These are phyloP conservation scores for Fagopyrum homotropicum DNA, from an alignment of 148 eudicot species.

Conservation along the genomic window DNA sequence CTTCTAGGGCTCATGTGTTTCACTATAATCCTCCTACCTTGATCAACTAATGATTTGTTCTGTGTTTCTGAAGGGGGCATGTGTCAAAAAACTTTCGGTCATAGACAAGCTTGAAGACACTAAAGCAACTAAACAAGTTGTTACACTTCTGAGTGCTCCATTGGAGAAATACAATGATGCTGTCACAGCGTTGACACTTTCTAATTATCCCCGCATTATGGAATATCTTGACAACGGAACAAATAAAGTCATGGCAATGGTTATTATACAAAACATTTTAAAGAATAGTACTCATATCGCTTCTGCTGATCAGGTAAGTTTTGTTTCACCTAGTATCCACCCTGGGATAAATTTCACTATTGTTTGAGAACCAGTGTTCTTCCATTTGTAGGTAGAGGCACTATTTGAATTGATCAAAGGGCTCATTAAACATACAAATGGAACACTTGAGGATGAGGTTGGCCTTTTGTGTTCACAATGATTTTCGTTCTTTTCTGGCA, in stretches of 20 bases:
- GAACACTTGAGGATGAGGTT: conserved; percentile 64
- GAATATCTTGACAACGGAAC: conserved; percentile 90
- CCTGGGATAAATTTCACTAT: neutral
- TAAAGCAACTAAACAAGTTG: conserved; percentile 92
- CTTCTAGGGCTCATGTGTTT: neutral
- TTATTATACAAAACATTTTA: conserved; percentile 87
- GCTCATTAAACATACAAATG: conserved; percentile 74
- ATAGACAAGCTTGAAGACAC: conserved; percentile 84
- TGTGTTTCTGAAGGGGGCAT: conserved; percentile 66
- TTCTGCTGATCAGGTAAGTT: conserved; percentile 75
- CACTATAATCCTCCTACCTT: neutral
- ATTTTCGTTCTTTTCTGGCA: neutral
- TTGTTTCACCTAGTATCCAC: neutral
- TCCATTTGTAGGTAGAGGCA: conserved; percentile 76
- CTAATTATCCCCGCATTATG: conserved; percentile 97
- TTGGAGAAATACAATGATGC: conserved; percentile 90
- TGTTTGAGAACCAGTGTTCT: conserved; percentile 16
- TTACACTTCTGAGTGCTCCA: conserved; percentile 97
- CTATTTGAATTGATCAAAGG: conserved; percentile 89
- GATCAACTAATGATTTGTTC: neutral
- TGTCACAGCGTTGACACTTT: conserved; percentile 85
- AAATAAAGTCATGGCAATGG: conserved; percentile 97
- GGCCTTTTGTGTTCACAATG: neutral
- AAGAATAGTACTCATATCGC: conserved; percentile 71
- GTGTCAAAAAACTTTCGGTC: conserved; percentile 79